Percentiles rank a stretch among this genome's conserved stretches.
Evolutionary conservation across 2,329 filamentous ascomycete genomes (phyloP).

Genomic region (Epichloe festucae): DNA sequence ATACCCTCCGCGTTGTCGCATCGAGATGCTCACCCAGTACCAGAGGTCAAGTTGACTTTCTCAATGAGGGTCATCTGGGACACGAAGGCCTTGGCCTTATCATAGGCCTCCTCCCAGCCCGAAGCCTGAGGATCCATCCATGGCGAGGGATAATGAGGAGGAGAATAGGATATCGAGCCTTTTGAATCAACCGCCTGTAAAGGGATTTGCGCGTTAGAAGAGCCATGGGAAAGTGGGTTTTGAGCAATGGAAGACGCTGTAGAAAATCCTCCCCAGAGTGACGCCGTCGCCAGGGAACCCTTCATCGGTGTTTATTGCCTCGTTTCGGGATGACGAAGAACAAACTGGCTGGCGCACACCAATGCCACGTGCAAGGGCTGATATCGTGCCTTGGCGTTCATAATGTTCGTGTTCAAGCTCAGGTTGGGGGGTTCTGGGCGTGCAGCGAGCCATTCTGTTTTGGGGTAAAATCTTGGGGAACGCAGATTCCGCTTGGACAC

Average conservation of each 20-base stretch:
- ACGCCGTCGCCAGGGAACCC: not conserved
- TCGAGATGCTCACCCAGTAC: conserved; percentile 52
- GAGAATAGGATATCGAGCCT: conserved; percentile 25
- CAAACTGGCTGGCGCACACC: not conserved
- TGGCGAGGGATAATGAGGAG: conserved; percentile 70
- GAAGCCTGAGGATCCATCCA: conserved; percentile 65
- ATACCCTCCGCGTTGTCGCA: not conserved
- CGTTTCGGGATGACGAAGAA: not conserved
- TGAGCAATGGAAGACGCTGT: not conserved
- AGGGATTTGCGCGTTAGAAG: conserved; percentile 12
- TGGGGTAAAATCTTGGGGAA: not conserved
- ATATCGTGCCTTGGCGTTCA: not conserved
- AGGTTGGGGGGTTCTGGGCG: not conserved
- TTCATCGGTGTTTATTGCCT: not conserved
- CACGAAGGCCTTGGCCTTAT: conserved; percentile 65
- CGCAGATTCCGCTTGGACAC: not conserved
- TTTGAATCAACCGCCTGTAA: conserved; percentile 10
- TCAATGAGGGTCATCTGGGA: conserved; percentile 71
- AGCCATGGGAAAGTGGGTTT: not conserved
- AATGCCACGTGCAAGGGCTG: not conserved
- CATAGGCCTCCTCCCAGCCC: conserved; percentile 65
- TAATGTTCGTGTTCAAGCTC: not conserved
- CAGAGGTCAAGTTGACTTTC: conserved; percentile 92
- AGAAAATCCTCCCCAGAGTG: not conserved
- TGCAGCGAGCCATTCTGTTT: not conserved